Evolutionary conservation across 1,139 yeast species (phyloP).

Genomic region (Hansenula sp.): DNA sequence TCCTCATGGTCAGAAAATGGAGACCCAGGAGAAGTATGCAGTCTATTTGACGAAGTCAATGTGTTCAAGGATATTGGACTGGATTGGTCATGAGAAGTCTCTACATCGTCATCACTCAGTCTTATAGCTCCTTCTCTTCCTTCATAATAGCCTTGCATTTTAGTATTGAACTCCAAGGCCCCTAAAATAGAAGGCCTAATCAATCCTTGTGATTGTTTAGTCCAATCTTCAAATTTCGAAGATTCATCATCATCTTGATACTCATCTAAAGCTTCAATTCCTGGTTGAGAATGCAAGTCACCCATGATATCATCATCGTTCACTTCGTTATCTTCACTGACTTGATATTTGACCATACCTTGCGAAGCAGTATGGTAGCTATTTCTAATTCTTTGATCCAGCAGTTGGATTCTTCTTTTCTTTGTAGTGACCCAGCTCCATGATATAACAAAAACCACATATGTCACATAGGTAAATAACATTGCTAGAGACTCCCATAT

Average conservation of each 20-base stretch:
- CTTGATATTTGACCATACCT: constrained; percentile 9
- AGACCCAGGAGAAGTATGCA: constrained; percentile 17
- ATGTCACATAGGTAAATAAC: constrained; percentile 36
- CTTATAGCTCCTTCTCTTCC: constrained; percentile 1
- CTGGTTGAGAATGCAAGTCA: constrained; percentile 10
- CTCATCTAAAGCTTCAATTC: constrained; percentile 19
- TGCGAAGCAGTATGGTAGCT: constrained; percentile 9
- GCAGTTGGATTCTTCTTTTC: constrained; percentile 20
- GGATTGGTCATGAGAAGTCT: too few relatives aligned
- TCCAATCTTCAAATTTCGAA: constrained; percentile 17
- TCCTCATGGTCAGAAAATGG: constrained; percentile 10
- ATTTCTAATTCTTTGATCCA: constrained; percentile 22
- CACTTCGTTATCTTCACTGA: constrained; percentile 16
- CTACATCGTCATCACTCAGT: constrained; percentile 1
- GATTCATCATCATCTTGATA: constrained; percentile 10
- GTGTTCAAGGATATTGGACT: constrained; percentile 6
- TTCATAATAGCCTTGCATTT: constrained; percentile 9
- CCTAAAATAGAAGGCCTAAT: constrained; percentile 39
- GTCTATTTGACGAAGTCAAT: constrained; percentile 3
- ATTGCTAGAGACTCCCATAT: constrained; percentile 40
- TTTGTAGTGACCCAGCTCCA: constrained; percentile 33
- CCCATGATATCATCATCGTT: constrained; percentile 26
- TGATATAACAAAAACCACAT: constrained; percentile 32
- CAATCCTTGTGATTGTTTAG: constrained; percentile 7
- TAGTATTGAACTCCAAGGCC: constrained; percentile 35